phyloP scores from a whole-genome alignment of 23 red algal species.

The Chondrus crispus region DNA sequence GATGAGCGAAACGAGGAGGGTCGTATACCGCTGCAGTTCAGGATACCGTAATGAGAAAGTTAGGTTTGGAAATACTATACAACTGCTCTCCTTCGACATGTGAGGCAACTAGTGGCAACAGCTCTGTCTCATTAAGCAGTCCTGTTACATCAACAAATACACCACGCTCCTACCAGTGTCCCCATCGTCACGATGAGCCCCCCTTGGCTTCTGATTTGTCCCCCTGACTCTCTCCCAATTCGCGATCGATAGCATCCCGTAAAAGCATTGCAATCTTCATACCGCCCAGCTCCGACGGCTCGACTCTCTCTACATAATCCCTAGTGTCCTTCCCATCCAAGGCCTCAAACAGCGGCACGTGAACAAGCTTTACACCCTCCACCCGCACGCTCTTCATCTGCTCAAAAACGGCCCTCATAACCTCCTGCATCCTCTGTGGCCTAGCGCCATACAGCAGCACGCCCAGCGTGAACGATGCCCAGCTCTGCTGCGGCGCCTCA shows the following conservation, averaged over 20 bases:
- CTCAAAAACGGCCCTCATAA: slow-evolving; percentile 22
- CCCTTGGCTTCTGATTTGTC: no score
- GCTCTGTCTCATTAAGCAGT: no score
- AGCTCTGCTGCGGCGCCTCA: not conserved
- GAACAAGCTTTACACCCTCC: slow-evolving; percentile 12
- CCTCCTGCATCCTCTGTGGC: slow-evolving; percentile 43
- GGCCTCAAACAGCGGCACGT: slow-evolving; percentile 47
- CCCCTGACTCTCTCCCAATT: not conserved
- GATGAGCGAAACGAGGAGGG: no score
- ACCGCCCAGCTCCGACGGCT: slow-evolving; percentile 59
- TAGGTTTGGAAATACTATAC: no score
- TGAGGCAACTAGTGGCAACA: no score
- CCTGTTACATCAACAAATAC: no score
- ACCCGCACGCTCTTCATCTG: not conserved
- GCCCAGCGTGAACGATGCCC: slow-evolving; percentile 45
- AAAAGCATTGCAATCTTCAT: slow-evolving; percentile 33
- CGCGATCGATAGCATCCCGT: not conserved
- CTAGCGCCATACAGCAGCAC: slow-evolving; percentile 32
- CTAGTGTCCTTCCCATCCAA: slow-evolving; percentile 45
- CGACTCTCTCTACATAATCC: slow-evolving; percentile 63
- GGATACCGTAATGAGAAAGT: no score
- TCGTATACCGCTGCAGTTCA: no score
- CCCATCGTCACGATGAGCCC: no score
- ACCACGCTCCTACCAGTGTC: no score
- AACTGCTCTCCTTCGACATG: no score